Evolutionary conservation across 2,329 filamentous ascomycete genomes (phyloP).

Genomic region (Cordyceps farinosa): DNA sequence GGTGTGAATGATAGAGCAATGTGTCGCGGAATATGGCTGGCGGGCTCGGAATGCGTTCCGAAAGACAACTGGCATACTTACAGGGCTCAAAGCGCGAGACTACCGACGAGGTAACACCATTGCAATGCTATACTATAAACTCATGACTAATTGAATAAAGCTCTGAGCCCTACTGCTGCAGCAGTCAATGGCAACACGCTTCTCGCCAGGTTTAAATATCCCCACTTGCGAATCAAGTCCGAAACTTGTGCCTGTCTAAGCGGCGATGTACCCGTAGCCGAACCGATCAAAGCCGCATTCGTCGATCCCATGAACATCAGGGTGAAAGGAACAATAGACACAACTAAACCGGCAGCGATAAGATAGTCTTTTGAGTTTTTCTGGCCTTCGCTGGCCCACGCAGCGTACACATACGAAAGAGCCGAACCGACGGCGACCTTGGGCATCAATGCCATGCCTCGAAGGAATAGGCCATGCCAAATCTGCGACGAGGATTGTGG

Average conservation of each 20-base stretch:
- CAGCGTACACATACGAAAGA: slow-evolving; percentile 33
- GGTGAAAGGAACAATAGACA: neutral
- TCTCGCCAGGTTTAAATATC: neutral
- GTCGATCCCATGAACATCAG: neutral
- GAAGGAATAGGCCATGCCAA: slow-evolving; percentile 37
- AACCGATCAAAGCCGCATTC: neutral
- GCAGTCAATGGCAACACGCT: neutral
- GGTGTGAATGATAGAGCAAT: neutral
- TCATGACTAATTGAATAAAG: neutral
- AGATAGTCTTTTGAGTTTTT: neutral
- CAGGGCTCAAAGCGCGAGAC: neutral
- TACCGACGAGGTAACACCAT: neutral
- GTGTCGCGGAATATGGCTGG: too few species aligned
- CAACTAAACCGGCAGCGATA: neutral
- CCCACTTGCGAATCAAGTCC: neutral
- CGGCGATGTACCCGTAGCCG: neutral
- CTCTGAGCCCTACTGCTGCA: neutral
- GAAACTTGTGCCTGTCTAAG: neutral
- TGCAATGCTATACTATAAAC: neutral
- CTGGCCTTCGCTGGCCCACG: slow-evolving; percentile 24
- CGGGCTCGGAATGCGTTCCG: too few species aligned
- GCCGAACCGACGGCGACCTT: slow-evolving; percentile 31
- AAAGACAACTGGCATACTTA: neutral
- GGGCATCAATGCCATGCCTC: slow-evolving; percentile 36
- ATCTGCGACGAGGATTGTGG: slow-evolving; percentile 15